Conservation (phyloP, 2,329 filamentous ascomycete genomes). For the Arachnomyces sp. region DNA sequence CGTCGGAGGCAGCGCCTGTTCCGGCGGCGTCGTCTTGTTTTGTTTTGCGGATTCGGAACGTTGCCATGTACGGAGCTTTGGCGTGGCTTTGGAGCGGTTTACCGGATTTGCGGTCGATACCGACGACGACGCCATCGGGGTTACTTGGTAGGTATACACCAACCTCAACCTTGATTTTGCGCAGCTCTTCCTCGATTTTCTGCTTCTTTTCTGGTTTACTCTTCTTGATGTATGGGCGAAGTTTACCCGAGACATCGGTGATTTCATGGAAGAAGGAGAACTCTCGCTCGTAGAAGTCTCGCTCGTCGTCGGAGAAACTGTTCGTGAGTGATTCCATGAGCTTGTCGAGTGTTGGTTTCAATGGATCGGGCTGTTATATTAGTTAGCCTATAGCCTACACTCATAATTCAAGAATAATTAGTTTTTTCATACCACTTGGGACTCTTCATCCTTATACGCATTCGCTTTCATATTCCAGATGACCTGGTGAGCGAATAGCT, state of each 20-base stretch:
- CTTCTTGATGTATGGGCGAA: constrained; percentile 85
- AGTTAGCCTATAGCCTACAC: constrained; percentile 8
- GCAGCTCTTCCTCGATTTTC: constrained; percentile 96
- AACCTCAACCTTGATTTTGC: constrained; percentile 93
- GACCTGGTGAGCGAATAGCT: constrained; percentile 96
- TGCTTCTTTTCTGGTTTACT: constrained; percentile 96
- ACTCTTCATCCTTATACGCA: constrained; percentile 94
- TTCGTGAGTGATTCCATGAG: constrained; percentile 78
- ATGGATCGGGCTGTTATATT: constrained; percentile 60
- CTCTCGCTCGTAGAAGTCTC: constrained; percentile 82
- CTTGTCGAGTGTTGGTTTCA: constrained; percentile 87
- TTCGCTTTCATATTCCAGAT: constrained; percentile 99
- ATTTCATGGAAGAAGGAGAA: constrained; percentile 98
- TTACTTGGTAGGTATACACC: constrained; percentile 97
- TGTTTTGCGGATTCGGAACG: constrained; percentile 88
- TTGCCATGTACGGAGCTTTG: constrained; percentile 98
- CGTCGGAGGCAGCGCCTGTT: constrained; percentile 39
- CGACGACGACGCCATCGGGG: constrained; percentile 91
- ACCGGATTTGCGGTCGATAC: constrained; percentile 94
- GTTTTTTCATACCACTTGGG: constrained; percentile 56
- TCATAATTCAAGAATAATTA: constrained; percentile 5
- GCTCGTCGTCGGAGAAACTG: constrained; percentile 72
- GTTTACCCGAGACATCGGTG: constrained; percentile 87
- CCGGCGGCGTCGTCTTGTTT: constrained; percentile 39
- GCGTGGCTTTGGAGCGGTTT: constrained; percentile 97